Base-by-base conservation (phyloP, 768 basidiomycete genomes). In the Pulveroboletus sp. region DNA sequence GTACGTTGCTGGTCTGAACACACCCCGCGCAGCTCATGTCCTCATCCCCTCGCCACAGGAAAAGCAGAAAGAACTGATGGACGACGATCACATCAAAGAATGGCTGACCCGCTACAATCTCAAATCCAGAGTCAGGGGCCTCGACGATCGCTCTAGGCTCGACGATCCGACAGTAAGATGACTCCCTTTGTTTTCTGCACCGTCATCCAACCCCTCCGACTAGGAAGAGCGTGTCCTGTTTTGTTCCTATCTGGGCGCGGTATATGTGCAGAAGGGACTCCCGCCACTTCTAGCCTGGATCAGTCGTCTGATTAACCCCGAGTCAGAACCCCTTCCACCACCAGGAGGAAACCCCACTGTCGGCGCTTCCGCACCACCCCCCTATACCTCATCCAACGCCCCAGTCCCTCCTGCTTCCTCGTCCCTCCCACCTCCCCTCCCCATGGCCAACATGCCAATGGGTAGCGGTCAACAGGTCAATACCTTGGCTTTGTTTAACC, bases 231-330 rank as follows among this genome's bases (percentile, higher is more conserved):
- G 71, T 23, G 67, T 64, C 37, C 76, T 82, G 42, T 85, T 85
- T 54, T 59, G 77, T 57, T 77, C 78, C 17, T 86, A 85, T 54
- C 70, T 86, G 12, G 86, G 83, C 9, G 86, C 83, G n/a, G 64
- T 84, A 12, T 83, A 78, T 62, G 69, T 76, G n/a, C 77, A 79
- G 43, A 76, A 72, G 46, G 85, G 85, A 19, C 59, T 78, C 30
- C 37, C 58, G 5, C 59, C 63, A 7, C 71, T 86, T 42, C 73
- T 81, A 58, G 57, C 65, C 20, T 88, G 84, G 84, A 76, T 86
- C 27, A 76, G 77, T 41, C 70, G 70, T 45, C 70, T 85, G 23
- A 70, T 86, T 43, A 76, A 75, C 54, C 82, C 83, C 8, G 65
- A 67, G 14, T 59, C 65, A n/a, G 55, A 65, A 47, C 54, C 61